Evolutionary conservation across 352 stramenopile genomes (phyloP).

Genomic region (Phytophthora tentaculata): DNA sequence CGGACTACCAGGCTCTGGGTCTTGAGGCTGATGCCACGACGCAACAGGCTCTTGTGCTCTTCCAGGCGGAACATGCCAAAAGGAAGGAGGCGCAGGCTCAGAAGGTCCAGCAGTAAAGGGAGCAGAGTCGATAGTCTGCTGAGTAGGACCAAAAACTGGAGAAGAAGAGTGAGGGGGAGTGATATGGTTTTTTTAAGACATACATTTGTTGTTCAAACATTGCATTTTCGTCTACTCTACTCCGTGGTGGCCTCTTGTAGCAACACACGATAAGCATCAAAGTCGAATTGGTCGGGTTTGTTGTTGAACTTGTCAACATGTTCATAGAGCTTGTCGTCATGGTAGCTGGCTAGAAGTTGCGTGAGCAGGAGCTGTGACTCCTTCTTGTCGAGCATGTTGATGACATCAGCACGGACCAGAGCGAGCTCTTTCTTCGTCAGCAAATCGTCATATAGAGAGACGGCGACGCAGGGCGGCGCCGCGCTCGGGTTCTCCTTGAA

Average conservation of each 20-base stretch:
- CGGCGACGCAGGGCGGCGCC: constrained; percentile 77
- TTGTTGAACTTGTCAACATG: constrained; percentile 90
- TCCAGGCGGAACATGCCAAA: constrained; percentile 60
- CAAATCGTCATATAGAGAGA: constrained; percentile 86
- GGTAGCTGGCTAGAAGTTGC: constrained; percentile 73
- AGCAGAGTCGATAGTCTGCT: constrained; percentile 20
- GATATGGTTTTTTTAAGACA: constrained; percentile 35
- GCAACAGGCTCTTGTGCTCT: constrained; percentile 66
- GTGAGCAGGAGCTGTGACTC: constrained; percentile 75
- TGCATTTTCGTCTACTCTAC: constrained; percentile 9
- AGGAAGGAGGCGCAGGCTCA: constrained; percentile 47
- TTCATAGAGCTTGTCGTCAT: constrained; percentile 67
- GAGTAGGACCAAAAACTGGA: constrained; percentile 10
- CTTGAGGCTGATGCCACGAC: constrained; percentile 64
- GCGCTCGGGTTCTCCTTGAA: constrained; percentile 86
- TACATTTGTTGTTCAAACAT: constrained; percentile 36
- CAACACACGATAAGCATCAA: constrained; percentile 73
- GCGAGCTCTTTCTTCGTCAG: constrained; percentile 74
- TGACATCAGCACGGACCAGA: constrained; percentile 80
- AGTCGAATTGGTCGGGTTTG: constrained; percentile 83
- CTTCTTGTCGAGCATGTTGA: constrained; percentile 88
- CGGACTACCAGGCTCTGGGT: constrained; percentile 66
- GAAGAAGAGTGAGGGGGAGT: constrained; percentile 22
- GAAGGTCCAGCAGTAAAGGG: constrained; percentile 30
- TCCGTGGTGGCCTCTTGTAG: constrained; percentile 35